A percentile compares a stretch with the other conserved stretches of the same genome.
Conservation (phyloP, 2,329 filamentous ascomycete species). For the Xylaria sp. region DNA sequence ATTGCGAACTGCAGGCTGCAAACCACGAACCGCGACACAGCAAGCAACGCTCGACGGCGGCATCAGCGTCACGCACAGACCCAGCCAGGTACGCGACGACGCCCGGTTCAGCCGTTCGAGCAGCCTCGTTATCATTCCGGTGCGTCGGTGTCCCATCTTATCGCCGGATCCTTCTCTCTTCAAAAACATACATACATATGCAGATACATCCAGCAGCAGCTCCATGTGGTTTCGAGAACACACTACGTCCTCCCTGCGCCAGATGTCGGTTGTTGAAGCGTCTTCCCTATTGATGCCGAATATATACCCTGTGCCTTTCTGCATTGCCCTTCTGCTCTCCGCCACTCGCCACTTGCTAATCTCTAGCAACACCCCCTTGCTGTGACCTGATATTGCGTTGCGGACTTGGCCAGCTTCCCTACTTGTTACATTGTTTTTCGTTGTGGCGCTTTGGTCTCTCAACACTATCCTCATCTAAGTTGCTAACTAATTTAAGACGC, state of each 20-base stretch:
- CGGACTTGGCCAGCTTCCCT: not conserved
- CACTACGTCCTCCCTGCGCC: not conserved
- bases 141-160: not conserved
- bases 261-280: not conserved
- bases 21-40: not conserved
- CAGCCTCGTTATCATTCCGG: constrained; percentile 8
- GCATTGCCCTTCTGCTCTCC: not conserved
- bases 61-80: not conserved
- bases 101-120: constrained; percentile 1
- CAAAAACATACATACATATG: not conserved
- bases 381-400: not conserved
- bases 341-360: not conserved
- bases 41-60: not conserved
- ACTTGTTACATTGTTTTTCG: not conserved
- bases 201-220: not conserved
- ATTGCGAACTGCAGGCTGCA: not conserved
- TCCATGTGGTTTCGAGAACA: constrained; percentile 8
- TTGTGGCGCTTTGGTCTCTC: not conserved
- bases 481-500: constrained; percentile 13
- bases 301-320: not conserved
- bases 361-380: not conserved
- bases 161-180: not conserved
- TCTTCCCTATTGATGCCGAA: not conserved
- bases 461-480: not conserved
- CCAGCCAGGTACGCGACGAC: not conserved